A percentile compares a stretch with the other conserved stretches of the same genome.
Evolutionary conservation across 306 rosid species (phyloP).

Genomic region (Vigna unguiculata): DNA sequence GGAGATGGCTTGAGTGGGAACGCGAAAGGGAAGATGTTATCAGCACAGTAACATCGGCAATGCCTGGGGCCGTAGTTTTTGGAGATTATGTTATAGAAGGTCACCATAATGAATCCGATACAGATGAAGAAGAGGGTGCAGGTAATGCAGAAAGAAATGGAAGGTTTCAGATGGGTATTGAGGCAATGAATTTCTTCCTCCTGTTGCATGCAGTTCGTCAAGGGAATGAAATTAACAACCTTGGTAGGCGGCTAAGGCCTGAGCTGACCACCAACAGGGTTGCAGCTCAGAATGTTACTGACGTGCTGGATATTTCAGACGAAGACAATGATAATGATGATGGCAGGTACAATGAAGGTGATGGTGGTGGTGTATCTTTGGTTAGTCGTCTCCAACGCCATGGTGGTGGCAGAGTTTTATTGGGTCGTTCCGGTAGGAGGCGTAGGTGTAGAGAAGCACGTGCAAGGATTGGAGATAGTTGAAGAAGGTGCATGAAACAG

Average conservation of each 20-base stretch:
- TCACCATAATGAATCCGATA: slow-evolving; percentile 59
- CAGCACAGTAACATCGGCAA: slow-evolving; percentile 88
- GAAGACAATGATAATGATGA: slow-evolving; percentile 59
- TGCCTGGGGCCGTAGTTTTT: slow-evolving; percentile 91
- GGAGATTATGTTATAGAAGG: slow-evolving; percentile 96
- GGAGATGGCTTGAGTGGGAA: slow-evolving; percentile 97
- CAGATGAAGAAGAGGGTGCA: slow-evolving; percentile 75
- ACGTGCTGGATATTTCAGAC: slow-evolving; percentile 59
- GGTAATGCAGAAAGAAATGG: slow-evolving; percentile 66
- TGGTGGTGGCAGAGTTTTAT: slow-evolving; percentile 68
- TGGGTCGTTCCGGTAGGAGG: slow-evolving; percentile 87
- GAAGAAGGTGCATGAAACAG: slow-evolving; percentile 42
- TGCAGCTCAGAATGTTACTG: slow-evolving; percentile 50
- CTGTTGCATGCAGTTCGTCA: slow-evolving; percentile 85
- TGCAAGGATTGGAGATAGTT: slow-evolving; percentile 46
- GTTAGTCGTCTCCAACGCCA: slow-evolving; percentile 78
- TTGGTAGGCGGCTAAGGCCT: slow-evolving; percentile 64
- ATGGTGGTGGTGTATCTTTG: slow-evolving; percentile 67
- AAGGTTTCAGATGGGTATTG: slow-evolving; percentile 72
- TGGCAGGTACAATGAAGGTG: slow-evolving; percentile 45
- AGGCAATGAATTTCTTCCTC: slow-evolving; percentile 88
- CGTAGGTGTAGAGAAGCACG: slow-evolving; percentile 71
- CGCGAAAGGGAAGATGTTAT: slow-evolving; percentile 93
- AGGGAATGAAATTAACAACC: slow-evolving; percentile 56
- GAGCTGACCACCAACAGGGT: slow-evolving; percentile 56